Evolutionary conservation across 768 basidiomycete genomes (phyloP), one percentile per base, ranked within the genome.

Genomic region (Scleroderma bovista): DNA sequence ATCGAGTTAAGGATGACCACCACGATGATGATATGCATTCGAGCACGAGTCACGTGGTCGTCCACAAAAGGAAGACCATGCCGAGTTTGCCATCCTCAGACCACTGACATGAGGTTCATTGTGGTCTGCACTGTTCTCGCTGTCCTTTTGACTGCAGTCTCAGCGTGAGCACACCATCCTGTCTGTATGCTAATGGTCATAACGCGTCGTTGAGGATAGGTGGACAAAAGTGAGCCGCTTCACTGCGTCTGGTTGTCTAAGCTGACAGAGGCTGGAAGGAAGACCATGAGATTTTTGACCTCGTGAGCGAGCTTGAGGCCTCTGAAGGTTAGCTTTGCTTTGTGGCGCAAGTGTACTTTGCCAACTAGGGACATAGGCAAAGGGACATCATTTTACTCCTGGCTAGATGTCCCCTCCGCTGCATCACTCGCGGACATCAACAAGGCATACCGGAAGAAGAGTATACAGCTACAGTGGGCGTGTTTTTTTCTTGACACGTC

Each of bases 271-370:
- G 16, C 15, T 40, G 36, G 51, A 56, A 93, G 86, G 88, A 94
- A 70, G 93, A 97, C 71, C 80, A 96, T 73, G 93, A 97, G 68
- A 94, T 97, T 33, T 97, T 97, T 62, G 94, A 96, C 69, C 77
- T 96, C 13, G 93, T 95, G 51, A 78, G 80, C 54, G 88, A 78
- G 17, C 65, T 97, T 19, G 85, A 94, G 67, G 73, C 72, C 3
- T 73, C 89, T 2, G 94, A 96, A 74, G 93, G 93, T 75, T 45
- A 16, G 46, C 46, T 71, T 62, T 39, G 29, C 36, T 32, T 47
- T 17, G 31, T 33, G 17, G 24, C 42, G 43, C 46, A 9, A 40
- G 19, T 34, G 34, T 44, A 45, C 20, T 46, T 20, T 23, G 22
- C 13, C 10, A 17, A 37, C 19, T 34, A 38, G 26, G 16, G 41